Percentiles rank a stretch among this genome's conserved stretches.
Conservation (phyloP, 2,329 filamentous ascomycete species). For the Proliferodiscus dingleyae region DNA sequence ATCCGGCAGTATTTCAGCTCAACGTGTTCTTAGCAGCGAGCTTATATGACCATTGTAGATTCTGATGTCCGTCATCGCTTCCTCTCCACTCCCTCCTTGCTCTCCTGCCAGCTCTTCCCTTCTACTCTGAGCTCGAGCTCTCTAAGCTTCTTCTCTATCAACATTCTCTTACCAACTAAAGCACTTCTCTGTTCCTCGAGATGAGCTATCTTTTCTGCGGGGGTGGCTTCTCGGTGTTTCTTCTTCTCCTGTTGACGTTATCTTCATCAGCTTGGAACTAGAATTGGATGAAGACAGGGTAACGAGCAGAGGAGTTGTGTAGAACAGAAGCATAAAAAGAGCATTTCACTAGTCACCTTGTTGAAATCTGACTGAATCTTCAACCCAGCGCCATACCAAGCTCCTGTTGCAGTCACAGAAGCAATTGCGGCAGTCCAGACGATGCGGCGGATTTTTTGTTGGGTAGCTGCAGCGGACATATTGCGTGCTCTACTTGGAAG, state of each 20-base stretch:
- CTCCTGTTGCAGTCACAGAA: constrained; percentile 51
- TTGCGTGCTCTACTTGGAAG: too few relatives aligned
- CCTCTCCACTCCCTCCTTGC: constrained; percentile 30
- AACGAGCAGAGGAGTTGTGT: constrained; percentile 12
- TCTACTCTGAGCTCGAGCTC: constrained; percentile 40
- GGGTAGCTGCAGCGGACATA: constrained; percentile 17
- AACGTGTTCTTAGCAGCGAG: too few relatives aligned
- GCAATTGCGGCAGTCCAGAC: constrained; percentile 51
- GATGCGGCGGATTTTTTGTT: constrained; percentile 41
- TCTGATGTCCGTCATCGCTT: too few relatives aligned
- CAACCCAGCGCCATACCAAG: constrained; percentile 54
- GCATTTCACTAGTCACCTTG: constrained; percentile 45
- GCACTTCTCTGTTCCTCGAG: constrained; percentile 46
- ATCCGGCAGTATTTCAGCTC: too few relatives aligned
- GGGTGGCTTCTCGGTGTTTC: constrained; percentile 43
- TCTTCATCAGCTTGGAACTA: neutral
- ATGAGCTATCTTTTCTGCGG: constrained; percentile 50
- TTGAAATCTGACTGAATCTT: constrained; percentile 48
- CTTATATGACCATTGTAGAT: too few relatives aligned
- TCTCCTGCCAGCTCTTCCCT: constrained; percentile 36
- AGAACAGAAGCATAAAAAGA: neutral
- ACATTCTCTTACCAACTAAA: constrained; percentile 45
- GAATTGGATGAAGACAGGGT: neutral
- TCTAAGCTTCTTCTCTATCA: constrained; percentile 53
- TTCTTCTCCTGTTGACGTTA: constrained; percentile 36